Base-by-base conservation (phyloP, 495 filamentous ascomycete genomes). In the Aspergillus nanangensis region DNA sequence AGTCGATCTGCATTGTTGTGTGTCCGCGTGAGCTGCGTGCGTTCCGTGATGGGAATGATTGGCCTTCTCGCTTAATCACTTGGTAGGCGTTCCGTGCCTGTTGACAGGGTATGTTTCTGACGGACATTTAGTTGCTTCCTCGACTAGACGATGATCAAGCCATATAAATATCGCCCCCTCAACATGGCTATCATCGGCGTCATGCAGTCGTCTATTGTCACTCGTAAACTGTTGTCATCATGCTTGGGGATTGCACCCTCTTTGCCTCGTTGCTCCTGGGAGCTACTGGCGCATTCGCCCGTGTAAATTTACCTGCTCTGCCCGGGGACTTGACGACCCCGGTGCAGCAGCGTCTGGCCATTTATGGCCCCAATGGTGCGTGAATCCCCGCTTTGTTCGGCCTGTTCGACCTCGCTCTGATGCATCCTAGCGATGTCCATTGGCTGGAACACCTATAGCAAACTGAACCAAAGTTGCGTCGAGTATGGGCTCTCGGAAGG, bases 271-370 rank as follows among this genome's bases (percentile, higher is more conserved):
- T 29, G 25, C 25, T 29, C 25, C 25, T 29, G 7, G 25, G 25
- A 11, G 25, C 25, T 11, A 29, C 25, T 11, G 25, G 25, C 7
- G 66, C 53, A 5, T 44, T 66, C 38, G 78, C 76, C 13, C 54
- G 52, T 5, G 71, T 72, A 2, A 73, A 61, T 45, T 79, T 74
- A 55, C 78, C 79, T 15, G 23, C 70, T 8, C 67, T 71, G n/a
- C 79, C 79, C 4, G 41, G 48, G 13, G 79, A 82, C 54, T 44
- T 73, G 59, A 77, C 77, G 8, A 82, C 78, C 2, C 79, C 79
- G 1, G 58, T 69, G 10, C 79, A 81, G 56, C 79, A 80, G 51
- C 75, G 79, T 4, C 58, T 82, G 43, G 72, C 77, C 27, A 67
- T 80, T n/a, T 74, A 75, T 41, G 75, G 74, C 5, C 70, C 75